Conservation (phyloP, 495 filamentous ascomycete genomes). For the Penicillium macrosclerotiorum region DNA sequence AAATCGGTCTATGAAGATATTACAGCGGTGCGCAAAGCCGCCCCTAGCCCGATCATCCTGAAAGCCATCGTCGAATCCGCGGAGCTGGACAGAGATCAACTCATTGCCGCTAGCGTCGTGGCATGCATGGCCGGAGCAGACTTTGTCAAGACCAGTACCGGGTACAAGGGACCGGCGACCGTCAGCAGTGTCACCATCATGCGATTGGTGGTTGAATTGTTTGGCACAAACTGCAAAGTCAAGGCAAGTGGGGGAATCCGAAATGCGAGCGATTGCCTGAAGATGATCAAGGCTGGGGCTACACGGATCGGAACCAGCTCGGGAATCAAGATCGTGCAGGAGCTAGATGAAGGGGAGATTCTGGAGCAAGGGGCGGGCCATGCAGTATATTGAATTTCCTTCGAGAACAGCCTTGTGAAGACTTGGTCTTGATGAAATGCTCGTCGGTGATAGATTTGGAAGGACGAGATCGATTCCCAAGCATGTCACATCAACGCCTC, state of each 20-base stretch:
- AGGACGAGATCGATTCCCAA: no score
- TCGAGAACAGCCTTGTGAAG: neutral
- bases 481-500: neutral
- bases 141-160: slow-evolving; percentile 70
- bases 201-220: slow-evolving; percentile 39
- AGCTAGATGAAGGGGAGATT: slow-evolving; percentile 32
- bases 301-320: slow-evolving; percentile 61
- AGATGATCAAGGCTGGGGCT: slow-evolving; percentile 64
- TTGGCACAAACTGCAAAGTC: slow-evolving; percentile 49
- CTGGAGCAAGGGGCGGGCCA: slow-evolving; percentile 19
- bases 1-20: slow-evolving; percentile 56
- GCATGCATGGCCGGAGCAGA: slow-evolving; percentile 58
- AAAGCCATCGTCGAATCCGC: slow-evolving; percentile 71
- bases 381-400: slow-evolving; percentile 9
- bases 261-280: slow-evolving; percentile 48
- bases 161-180: slow-evolving; percentile 60
- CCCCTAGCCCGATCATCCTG: slow-evolving; percentile 45
- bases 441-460: neutral
- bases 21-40: slow-evolving; percentile 50
- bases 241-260: slow-evolving; percentile 68
- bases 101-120: slow-evolving; percentile 60
- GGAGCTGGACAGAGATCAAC: slow-evolving; percentile 51
- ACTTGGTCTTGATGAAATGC: neutral
- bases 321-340: slow-evolving; percentile 57
- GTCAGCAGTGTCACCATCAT: slow-evolving; percentile 57